Evolutionary conservation across 2,329 filamentous ascomycete genomes (phyloP).

Genomic region (Claviceps sorghi): DNA sequence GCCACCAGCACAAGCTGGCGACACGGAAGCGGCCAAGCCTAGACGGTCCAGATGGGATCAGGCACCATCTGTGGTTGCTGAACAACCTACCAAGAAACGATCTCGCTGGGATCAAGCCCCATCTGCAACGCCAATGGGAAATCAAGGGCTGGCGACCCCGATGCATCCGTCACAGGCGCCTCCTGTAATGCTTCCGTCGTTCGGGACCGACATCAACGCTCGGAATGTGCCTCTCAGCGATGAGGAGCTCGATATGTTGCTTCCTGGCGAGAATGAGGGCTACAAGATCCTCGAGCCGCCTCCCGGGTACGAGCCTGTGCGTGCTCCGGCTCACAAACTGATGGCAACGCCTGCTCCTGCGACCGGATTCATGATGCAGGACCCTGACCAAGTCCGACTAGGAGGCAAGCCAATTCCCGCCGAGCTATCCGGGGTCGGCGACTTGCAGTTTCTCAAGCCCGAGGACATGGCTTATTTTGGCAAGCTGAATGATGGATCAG

Average conservation of each 20-base stretch:
- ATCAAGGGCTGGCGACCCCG: conserved; percentile 61
- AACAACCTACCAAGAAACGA: conserved; percentile 54
- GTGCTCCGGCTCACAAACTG: conserved; percentile 60
- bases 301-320: conserved; percentile 76
- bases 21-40: conserved; percentile 40
- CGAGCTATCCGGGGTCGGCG: conserved; percentile 89
- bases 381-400: conserved; percentile 68
- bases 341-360: conserved; percentile 61
- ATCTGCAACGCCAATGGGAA: conserved; percentile 60
- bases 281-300: conserved; percentile 87
- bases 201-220: conserved; percentile 60
- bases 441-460: conserved; percentile 94
- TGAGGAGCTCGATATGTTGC: conserved; percentile 82
- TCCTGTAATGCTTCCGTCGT: conserved; percentile 38
- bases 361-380: conserved; percentile 92
- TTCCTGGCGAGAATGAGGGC: conserved; percentile 76
- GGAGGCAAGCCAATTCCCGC: conserved; percentile 85
- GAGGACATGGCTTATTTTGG: conserved; percentile 99
- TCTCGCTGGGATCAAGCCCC: conserved; percentile 91
- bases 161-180: conserved; percentile 53
- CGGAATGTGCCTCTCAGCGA: conserved; percentile 77
- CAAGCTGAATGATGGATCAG: conserved; percentile 85
- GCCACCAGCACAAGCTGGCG: conserved; percentile 33
- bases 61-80: conserved; percentile 45
- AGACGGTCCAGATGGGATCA: conserved; percentile 85